phyloP scores from a whole-genome alignment of 768 basidiomycete genomes.

The Trametes sanguinea region DNA sequence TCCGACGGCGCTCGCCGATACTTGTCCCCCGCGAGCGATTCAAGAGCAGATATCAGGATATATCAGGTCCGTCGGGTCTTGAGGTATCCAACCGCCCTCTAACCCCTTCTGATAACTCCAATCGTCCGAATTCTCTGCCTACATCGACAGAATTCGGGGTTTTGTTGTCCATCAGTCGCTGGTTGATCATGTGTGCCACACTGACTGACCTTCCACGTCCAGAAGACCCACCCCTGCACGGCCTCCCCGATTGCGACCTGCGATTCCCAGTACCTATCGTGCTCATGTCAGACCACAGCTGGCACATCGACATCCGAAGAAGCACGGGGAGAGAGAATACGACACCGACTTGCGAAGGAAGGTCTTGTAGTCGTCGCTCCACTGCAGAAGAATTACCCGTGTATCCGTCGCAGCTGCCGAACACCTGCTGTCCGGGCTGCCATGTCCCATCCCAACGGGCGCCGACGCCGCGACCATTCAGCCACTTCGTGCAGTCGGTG shows the following conservation, averaged over 20 bases:
- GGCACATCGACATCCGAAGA: too few species aligned
- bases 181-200: neutral
- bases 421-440: conserved; percentile 44
- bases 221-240: conserved; percentile 72
- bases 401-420: conserved; percentile 63
- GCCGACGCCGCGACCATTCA: conserved; percentile 76
- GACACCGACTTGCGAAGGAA: conserved; percentile 60
- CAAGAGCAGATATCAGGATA: conserved; percentile 61
- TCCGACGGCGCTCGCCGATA: neutral
- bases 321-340: neutral
- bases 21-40: neutral
- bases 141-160: neutral
- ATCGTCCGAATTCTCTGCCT: conserved; percentile 71
- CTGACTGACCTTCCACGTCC: conserved; percentile 72
- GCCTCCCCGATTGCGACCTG: conserved; percentile 76
- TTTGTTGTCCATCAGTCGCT: too few species aligned
- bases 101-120: conserved; percentile 78
- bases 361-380: conserved; percentile 62
- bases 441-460: conserved; percentile 68
- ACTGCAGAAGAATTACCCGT: conserved; percentile 61
- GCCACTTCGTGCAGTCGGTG: conserved; percentile 77
- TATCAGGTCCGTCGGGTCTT: conserved; percentile 62
- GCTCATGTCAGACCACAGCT: neutral
- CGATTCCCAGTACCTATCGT: conserved; percentile 70
- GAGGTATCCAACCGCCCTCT: conserved; percentile 77